These are phyloP conservation scores for Wickerhamomyces ciferrii DNA, from an alignment of 805 yeast species.

Conservation along the genomic window DNA sequence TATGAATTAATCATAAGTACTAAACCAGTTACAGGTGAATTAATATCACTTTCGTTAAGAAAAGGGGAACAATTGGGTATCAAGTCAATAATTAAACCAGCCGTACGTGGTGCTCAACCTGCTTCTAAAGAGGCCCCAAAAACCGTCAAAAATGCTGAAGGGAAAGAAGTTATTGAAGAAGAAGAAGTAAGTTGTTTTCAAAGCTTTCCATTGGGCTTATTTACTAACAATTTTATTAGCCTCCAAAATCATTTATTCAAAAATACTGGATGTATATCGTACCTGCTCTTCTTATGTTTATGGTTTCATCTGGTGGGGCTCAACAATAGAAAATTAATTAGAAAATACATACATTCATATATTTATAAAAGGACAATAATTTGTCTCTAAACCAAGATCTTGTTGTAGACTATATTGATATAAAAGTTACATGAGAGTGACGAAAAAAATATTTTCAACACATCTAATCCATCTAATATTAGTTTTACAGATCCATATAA, in stretches of 20 bases:
- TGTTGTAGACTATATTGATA: neutral
- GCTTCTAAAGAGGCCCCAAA: conserved; percentile 1
- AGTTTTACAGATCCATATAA: too few relatives aligned
- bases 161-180: conserved; percentile 1
- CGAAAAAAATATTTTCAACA: too few relatives aligned
- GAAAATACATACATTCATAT: too few relatives aligned
- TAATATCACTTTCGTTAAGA: conserved; percentile 9
- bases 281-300: conserved; percentile 38
- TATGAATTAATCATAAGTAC: conserved; percentile 11
- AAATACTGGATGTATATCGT: conserved; percentile 60
- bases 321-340: neutral
- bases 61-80: conserved; percentile 9
- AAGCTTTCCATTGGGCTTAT: neutral
- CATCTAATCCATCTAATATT: too few relatives aligned
- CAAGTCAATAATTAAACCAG: conserved; percentile 5
- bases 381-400: too few relatives aligned
- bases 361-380: too few relatives aligned
- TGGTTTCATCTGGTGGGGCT: conserved; percentile 6
- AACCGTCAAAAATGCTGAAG: neutral
- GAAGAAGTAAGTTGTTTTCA: neutral
- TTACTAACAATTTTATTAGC: conserved; percentile 1
- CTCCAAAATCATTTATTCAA: conserved; percentile 44
- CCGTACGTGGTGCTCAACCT: conserved; percentile 11
- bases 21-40: conserved; percentile 14
- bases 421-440: too few relatives aligned